These are phyloP conservation scores for Blastobotrys niveus DNA, from an alignment of 1,139 yeast genomes.

Conservation along the genomic window DNA sequence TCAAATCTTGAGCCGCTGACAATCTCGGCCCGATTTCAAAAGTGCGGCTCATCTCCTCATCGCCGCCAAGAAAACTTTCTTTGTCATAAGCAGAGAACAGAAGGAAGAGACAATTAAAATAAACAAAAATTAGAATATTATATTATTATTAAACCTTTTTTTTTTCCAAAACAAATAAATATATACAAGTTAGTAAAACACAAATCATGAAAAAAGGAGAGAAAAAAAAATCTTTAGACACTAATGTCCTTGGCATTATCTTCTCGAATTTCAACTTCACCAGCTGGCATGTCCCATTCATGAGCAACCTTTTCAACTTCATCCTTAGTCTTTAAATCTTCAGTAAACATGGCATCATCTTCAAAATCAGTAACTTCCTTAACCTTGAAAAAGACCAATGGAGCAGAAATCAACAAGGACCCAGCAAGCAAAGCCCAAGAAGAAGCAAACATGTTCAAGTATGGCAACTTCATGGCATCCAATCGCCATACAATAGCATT, in stretches of 20 bases:
- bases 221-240: background rate
- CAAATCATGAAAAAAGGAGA: background rate
- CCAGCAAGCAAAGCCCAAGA: constrained; percentile 55
- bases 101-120: background rate
- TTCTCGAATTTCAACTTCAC: constrained; percentile 13
- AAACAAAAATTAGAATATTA: background rate
- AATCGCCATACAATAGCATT: constrained; percentile 59
- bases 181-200: background rate
- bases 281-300: constrained; percentile 13
- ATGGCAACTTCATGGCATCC: constrained; percentile 43
- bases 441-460: constrained; percentile 45
- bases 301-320: constrained; percentile 11
- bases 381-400: constrained; percentile 41
- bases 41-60: too few species aligned
- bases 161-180: background rate
- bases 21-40: too few species aligned
- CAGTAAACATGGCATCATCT: constrained; percentile 21
- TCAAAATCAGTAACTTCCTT: constrained; percentile 39
- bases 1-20: too few species aligned
- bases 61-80: too few species aligned
- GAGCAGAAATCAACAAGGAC: constrained; percentile 42
- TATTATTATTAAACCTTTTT: background rate
- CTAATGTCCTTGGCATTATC: constrained; percentile 8
- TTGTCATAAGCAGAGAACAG: too few species aligned
- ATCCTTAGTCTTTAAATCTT: constrained; percentile 23